Evolutionary conservation across 163 green algal species (phyloP), one percentile per base, ranked within the genome.

Genomic region (Prototheca stagnorum): DNA sequence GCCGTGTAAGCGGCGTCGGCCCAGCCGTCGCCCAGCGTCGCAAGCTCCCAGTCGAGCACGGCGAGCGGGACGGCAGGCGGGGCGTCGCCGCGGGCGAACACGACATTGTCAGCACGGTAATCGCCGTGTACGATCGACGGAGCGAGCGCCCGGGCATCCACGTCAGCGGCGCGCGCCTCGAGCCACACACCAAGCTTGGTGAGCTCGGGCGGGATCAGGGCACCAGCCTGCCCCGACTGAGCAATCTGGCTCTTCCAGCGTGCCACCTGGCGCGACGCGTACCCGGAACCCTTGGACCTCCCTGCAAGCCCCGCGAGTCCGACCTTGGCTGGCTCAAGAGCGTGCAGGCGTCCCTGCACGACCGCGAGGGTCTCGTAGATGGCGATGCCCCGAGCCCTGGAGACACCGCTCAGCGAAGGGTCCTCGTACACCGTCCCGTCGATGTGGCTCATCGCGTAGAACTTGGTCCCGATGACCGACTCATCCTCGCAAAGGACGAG

Each of bases 1-100:
- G 7, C 12, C 73, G 83, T 40, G 78, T 95, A 97, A 0, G 89
- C 85, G 24, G 96, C 63, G 64, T 98, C 85, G 17, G 77, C 72
- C 50, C 84, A 74, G 16, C 73, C 67, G 68, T 93, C 74, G 17
- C 91, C 91, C 25, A 98, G 47, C 0, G 91, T 98, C 36, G 72
- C 82, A 14, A 99, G 76, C 80, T 99, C 91, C 91, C 91, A 99
- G 59, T 99, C 91, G 20, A 99, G 66, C 29, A 98, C 75, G 2
- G 85, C 86, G 28, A 69, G 31, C 16, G 89, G 67, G 14, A 52
- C 5, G 7, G 49, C 58, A 19, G 16, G n/a, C n/a, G n/a, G n/a
- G 15, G 48, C 39, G 16, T 45, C 27, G 5, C 44, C 15, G 2
- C 27, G 15, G 28, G 71, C 39, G 35, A 88, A 81, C 33, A 99